phyloP scores from a whole-genome alignment of 139 green algal species.

The Haematococcus lacustris region DNA sequence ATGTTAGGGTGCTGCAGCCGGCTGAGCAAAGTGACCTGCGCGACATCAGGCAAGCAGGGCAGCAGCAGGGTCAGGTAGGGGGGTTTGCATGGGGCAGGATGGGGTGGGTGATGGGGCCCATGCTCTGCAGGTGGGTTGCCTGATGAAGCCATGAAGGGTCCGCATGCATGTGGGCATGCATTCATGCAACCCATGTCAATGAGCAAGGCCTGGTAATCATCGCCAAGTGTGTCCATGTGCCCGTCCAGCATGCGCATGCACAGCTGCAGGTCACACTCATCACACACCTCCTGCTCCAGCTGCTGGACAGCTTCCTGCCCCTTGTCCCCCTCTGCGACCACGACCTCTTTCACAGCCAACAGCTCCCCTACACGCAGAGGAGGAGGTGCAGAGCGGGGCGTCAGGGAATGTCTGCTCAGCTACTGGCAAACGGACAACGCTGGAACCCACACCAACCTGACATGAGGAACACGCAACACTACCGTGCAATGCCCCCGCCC shows the following conservation, averaged over 20 bases:
- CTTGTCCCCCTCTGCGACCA: conserved; percentile 17
- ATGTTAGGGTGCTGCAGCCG: conserved; percentile 79
- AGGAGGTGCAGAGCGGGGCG: neutral
- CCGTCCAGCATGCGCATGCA: neutral
- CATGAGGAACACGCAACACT: neutral
- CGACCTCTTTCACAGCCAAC: conserved; percentile 48
- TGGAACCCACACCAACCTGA: neutral
- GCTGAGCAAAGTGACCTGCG: conserved; percentile 64
- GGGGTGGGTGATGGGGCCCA: neutral
- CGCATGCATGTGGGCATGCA: neutral
- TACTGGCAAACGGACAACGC: neutral
- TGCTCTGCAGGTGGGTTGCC: neutral
- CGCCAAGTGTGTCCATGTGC: neutral
- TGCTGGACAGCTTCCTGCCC: conserved; percentile 40
- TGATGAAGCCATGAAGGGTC: neutral
- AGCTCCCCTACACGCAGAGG: conserved; percentile 37
- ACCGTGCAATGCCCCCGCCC: no score
- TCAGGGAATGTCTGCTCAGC: neutral
- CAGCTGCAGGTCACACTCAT: neutral
- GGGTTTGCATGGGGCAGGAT: no score
- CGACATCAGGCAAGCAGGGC: neutral
- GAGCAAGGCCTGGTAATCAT: neutral
- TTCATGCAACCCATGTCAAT: neutral
- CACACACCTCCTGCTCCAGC: conserved; percentile 51
- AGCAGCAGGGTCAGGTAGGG: neutral